Evolutionary conservation across 78 protist species (phyloP), one percentile per base, ranked within the genome.

Genomic region (Neovahlkampfia damariscottae): DNA sequence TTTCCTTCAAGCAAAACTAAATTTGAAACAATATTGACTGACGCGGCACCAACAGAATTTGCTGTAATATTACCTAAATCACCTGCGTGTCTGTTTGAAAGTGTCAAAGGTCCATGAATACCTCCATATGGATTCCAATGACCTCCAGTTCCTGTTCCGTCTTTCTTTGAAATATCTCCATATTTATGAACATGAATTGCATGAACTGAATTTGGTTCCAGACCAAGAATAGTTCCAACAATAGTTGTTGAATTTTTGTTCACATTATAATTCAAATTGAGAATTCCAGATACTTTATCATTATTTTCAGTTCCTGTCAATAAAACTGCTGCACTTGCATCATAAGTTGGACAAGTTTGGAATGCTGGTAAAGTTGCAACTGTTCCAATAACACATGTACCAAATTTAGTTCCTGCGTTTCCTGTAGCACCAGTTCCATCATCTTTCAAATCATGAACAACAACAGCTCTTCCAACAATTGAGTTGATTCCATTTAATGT

Each of bases 1-100:
- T 38, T 67, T 59, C 93, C 93, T 31, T 68, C 50, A 75, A 90
- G 85, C 10, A 72, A 30, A 38, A 90, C 67, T 27, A 79, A 66
- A 38, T 68, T 31, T 82, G 84, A 89, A 58, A 67, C 39, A 34
- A 78, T 30, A 70, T 58, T 34, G 66, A 73, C 37, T 62, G 59
- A 76, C 70, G 86, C 80, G 3, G 10, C 19, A 36, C 80, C 84
- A 2, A 76, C 81, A 31, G 28, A 41, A 5, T 40, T 85, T 28
- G 67, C 28, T 2, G 70, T 1, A n/a, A 90, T 77, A 83, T 88
- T 90, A 78, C 91, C 91, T 29, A 9, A 8, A 29, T 74, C 72
- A 58, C 4, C 78, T 28, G 58, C 67, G 35, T 85, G 90, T 10
- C 88, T 80, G n/a, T n/a, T n/a, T n/a, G 62, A 19, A 19, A 50